Evolutionary conservation across 2,329 filamentous ascomycete genomes (phyloP).

Genomic region (Daldinia eschscholtzii): DNA sequence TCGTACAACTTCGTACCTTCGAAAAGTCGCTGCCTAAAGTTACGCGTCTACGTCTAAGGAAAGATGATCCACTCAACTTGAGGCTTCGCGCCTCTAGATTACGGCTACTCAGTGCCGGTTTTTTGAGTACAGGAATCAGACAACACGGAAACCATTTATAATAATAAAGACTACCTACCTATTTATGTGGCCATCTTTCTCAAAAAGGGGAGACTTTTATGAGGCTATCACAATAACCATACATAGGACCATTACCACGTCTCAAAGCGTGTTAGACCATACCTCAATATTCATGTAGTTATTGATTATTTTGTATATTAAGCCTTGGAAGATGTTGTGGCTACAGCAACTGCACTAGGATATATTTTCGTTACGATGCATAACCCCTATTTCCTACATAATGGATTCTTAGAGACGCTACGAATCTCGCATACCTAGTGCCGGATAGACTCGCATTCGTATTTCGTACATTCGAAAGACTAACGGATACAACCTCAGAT

Average conservation of each 20-base stretch:
- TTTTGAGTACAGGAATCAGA: not conserved
- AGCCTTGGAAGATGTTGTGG: not conserved
- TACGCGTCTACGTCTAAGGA: not conserved
- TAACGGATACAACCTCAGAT: slow-evolving; percentile 3
- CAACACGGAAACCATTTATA: not conserved
- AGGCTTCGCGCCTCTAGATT: not conserved
- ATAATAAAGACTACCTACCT: not conserved
- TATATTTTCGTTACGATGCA: not conserved
- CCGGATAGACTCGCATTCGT: slow-evolving; percentile 6
- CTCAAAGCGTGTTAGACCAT: not conserved
- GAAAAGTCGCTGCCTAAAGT: not conserved
- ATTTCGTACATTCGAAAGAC: slow-evolving; percentile 29
- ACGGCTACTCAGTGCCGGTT: not conserved
- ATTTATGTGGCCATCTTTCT: not conserved
- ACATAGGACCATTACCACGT: not conserved
- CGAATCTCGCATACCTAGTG: not conserved
- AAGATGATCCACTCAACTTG: not conserved
- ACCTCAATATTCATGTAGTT: too few relatives aligned
- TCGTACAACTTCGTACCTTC: not conserved
- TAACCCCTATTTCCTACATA: not conserved
- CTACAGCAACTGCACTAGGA: not conserved
- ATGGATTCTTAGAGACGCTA: not conserved
- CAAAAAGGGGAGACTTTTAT: not conserved
- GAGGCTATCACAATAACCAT: not conserved
- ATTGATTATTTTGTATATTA: not conserved